Base-by-base conservation (phyloP, 257 asterid genomes). In the Linaria vulgaris region DNA sequence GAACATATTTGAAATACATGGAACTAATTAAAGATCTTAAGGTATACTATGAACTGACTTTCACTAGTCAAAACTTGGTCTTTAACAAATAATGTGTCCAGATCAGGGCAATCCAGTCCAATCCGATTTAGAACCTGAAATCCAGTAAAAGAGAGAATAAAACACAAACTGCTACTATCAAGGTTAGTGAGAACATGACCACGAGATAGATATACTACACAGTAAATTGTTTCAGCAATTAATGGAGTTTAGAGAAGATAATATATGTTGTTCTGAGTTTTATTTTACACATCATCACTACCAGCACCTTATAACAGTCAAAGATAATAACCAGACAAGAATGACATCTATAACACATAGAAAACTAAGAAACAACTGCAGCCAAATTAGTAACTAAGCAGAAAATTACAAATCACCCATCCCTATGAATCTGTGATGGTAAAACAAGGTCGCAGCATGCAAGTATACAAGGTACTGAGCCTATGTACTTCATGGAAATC, bases 61-160 rank as follows among this genome's bases (percentile, higher is more conserved):
- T 88, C 97, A 73, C 67, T 84, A 24, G 85, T 83, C 82, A 91
- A 74, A 53, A 91, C 88, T 82, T 82, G 91, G 83, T 88, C 97
- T 74, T 85, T 88, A 45, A 91, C 72, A 85, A 86, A 76, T 62
- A 85, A 66, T 31, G 79, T 64, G 64, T 91, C 96, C 61, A 91
- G 88, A 76, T 88, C 95, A 30, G 85, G 71, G 68, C 96, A 85
- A 62, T 78, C 85, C 19, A 91, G 67, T 56, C 86, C 81, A 70
- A 64, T 31, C 60, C 91, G 85, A 56, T 82, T 85, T 48, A 91
- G 76, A 64, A 91, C 88, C 86, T 80, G 80, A 50, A 77, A 68
- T 41, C 24, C 71, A 72, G 73, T 44, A 17, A 20, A n/a, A 39
- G 14, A 69, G 39, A 61, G 19, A 56, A 58, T 53, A 17, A 70